These are phyloP conservation scores for Solanum chiquidenum DNA, from an alignment of 257 asterid genomes.

Conservation along the genomic window DNA sequence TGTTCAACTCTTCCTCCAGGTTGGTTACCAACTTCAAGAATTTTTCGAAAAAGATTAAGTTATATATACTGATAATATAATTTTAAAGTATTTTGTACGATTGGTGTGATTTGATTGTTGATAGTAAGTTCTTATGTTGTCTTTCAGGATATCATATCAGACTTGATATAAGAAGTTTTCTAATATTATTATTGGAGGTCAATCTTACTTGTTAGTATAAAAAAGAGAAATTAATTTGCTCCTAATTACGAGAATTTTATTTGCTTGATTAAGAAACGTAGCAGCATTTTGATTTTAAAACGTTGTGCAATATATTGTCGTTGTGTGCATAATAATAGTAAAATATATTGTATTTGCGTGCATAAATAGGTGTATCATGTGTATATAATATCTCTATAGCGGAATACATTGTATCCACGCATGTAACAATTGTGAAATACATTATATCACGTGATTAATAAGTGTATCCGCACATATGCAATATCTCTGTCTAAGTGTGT, in stretches of 20 bases:
- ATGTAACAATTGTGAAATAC: background rate
- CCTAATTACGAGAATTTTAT: background rate
- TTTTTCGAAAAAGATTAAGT: background rate
- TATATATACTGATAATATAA: background rate
- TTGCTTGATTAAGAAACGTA: background rate
- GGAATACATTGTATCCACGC: background rate
- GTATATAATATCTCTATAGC: background rate
- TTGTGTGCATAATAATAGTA: background rate
- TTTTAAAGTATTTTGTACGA: background rate
- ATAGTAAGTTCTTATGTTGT: background rate
- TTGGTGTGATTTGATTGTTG: background rate
- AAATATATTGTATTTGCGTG: background rate
- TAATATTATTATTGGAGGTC: background rate
- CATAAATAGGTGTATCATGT: background rate
- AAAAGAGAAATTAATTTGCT: background rate
- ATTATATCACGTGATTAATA: background rate
- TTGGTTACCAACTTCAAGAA: background rate
- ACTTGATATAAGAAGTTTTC: background rate
- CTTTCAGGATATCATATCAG: background rate
- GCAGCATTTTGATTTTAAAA: background rate
- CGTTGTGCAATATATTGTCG: background rate
- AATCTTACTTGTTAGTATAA: background rate
- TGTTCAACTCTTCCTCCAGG: constrained; percentile 40
- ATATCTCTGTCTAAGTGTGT: background rate
- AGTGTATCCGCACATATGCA: background rate